A percentile compares a stretch with the other conserved stretches of the same genome.
phyloP scores from a whole-genome alignment of 176 grass and related monocot species.

The Triticum aestivum region DNA sequence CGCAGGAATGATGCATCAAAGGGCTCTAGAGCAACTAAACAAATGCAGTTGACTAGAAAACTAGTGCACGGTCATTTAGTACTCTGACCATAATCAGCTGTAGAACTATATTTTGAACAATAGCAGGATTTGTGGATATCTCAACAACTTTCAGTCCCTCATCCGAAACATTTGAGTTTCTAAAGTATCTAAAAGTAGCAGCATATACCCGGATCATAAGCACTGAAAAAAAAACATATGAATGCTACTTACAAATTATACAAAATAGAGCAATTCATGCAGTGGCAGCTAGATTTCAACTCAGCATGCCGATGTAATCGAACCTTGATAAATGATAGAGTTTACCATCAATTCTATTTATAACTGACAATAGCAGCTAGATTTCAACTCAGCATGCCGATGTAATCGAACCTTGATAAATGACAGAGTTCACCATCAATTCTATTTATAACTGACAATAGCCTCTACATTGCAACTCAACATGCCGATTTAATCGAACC shows the following conservation, averaged over 20 bases:
- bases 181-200: neutral
- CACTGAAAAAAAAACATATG: neutral
- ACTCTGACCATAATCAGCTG: neutral
- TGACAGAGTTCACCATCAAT: neutral
- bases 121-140: slow-evolving; percentile 4
- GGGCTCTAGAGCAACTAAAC: neutral
- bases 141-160: neutral
- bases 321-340: neutral
- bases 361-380: neutral
- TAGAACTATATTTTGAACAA: neutral
- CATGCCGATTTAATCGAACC: neutral
- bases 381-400: neutral
- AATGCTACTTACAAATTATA: neutral
- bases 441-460: neutral
- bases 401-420: neutral
- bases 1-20: neutral
- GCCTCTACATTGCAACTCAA: neutral
- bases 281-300: neutral
- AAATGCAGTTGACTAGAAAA: neutral
- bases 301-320: neutral
- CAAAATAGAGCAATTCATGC: neutral
- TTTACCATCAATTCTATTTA: neutral
- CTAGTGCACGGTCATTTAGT: neutral
- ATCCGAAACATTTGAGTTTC: neutral
- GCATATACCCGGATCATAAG: neutral